phyloP scores from a whole-genome alignment of 176 grass and related monocot genomes.

The Oryza officinalis region DNA sequence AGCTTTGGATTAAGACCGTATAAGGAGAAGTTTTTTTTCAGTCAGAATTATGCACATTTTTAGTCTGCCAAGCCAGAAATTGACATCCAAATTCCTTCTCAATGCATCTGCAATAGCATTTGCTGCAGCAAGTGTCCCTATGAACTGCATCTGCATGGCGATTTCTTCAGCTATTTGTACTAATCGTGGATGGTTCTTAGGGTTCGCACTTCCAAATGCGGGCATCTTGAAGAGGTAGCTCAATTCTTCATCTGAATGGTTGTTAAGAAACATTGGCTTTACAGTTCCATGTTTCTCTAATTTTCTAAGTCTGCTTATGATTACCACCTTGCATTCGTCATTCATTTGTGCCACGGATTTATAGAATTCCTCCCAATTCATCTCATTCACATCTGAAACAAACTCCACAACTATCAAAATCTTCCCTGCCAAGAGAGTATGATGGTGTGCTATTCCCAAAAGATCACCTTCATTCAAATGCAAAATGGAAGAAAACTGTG shows the following conservation, averaged over 20 bases:
- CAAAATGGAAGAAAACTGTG: not conserved
- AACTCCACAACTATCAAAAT: not conserved
- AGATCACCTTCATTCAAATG: not conserved
- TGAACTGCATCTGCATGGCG: not conserved
- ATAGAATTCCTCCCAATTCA: not conserved
- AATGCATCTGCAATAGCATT: conserved; percentile 15
- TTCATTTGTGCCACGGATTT: not conserved
- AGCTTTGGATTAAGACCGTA: not conserved
- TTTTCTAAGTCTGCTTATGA: not conserved
- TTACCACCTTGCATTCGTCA: not conserved
- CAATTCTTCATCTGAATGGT: not conserved
- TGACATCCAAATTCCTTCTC: conserved; percentile 4
- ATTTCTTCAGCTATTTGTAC: conserved; percentile 1
- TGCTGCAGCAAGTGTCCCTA: conserved; percentile 1
- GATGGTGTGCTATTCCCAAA: not conserved
- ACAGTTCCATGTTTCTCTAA: not conserved
- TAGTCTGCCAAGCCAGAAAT: conserved; percentile 18
- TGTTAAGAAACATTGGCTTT: not conserved
- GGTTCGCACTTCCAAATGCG: conserved; percentile 1
- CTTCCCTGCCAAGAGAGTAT: not conserved
- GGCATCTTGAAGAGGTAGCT: conserved; percentile 23
- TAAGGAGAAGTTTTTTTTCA: not conserved
- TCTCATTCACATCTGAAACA: not conserved
- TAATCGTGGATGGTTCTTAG: not conserved
- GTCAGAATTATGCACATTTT: not conserved